phyloP scores from a whole-genome alignment of 164 flowering plant genomes.

The Stephania cephalantha region DNA sequence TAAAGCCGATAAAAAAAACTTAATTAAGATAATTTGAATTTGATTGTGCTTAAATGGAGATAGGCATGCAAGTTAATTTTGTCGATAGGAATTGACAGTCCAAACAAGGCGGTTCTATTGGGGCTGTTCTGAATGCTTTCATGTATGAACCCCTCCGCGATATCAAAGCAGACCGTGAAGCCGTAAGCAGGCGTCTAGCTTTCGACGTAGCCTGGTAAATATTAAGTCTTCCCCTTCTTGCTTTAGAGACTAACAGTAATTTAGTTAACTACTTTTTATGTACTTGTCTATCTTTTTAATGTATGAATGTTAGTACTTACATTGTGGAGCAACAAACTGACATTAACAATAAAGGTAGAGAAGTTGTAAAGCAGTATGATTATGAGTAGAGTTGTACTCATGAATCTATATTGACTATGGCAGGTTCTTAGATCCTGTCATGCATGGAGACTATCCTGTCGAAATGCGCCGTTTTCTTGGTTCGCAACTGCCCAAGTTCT shows the following conservation, averaged over 20 bases:
- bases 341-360: too few species aligned
- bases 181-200: conserved; percentile 33
- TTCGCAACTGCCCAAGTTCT: conserved; percentile 27
- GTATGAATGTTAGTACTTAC: too few species aligned
- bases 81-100: conserved; percentile 12
- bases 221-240: too few species aligned
- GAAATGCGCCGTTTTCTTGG: conserved; percentile 10
- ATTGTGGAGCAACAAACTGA: too few species aligned
- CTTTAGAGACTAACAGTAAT: too few species aligned
- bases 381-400: not conserved
- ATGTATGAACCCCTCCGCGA: conserved; percentile 41
- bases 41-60: not conserved
- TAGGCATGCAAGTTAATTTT: too few species aligned
- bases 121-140: conserved; percentile 18
- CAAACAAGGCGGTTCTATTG: conserved; percentile 39
- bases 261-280: too few species aligned
- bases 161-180: conserved; percentile 22
- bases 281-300: too few species aligned
- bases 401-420: not conserved
- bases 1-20: not conserved
- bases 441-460: not conserved
- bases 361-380: too few species aligned
- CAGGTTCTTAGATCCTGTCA: not conserved
- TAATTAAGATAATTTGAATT: not conserved
- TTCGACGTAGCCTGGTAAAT: conserved; percentile 31